Evolutionary conservation across 2,329 filamentous ascomycete species (phyloP).

Genomic region (Pseudogymnoascus sp.): DNA sequence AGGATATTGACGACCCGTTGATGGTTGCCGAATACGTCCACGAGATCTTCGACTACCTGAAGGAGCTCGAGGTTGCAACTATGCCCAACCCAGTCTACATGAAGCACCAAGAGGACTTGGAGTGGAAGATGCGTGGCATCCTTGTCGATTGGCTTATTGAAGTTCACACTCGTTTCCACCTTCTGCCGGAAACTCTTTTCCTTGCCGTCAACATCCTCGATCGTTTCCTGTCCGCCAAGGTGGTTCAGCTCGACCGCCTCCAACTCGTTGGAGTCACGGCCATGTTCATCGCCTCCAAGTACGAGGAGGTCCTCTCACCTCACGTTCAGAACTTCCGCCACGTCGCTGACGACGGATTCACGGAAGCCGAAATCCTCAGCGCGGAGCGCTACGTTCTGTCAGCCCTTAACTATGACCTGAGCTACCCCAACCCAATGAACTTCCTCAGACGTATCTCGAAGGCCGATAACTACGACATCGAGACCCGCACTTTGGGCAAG

Average conservation of each 20-base stretch:
- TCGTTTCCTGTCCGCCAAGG: slow-evolving; percentile 89
- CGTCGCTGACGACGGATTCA: slow-evolving; percentile 94
- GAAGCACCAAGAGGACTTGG: slow-evolving; percentile 84
- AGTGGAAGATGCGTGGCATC: slow-evolving; percentile 98
- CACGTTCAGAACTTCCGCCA: slow-evolving; percentile 95
- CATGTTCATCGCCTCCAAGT: slow-evolving; percentile 99
- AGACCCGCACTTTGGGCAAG: slow-evolving; percentile 93
- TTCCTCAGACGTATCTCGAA: slow-evolving; percentile 98
- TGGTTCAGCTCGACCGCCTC: slow-evolving; percentile 90
- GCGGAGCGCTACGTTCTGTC: slow-evolving; percentile 93
- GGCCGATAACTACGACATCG: slow-evolving; percentile 98
- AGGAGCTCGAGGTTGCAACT: slow-evolving; percentile 70
- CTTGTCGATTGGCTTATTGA: slow-evolving; percentile 97
- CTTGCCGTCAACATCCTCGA: slow-evolving; percentile 97
- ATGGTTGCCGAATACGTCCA: slow-evolving; percentile 98
- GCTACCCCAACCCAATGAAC: slow-evolving; percentile 99
- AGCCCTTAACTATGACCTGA: slow-evolving; percentile 91
- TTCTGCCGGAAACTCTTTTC: slow-evolving; percentile 93
- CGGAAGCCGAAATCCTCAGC: slow-evolving; percentile 87
- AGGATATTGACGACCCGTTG: slow-evolving; percentile 86
- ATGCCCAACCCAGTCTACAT: slow-evolving; percentile 93
- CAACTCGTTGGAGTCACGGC: slow-evolving; percentile 96
- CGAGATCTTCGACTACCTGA: slow-evolving; percentile 95
- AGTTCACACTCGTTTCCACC: slow-evolving; percentile 92
- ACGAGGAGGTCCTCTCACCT: slow-evolving; percentile 94